These are phyloP conservation scores for Geosmithia morbida DNA, from an alignment of 2,329 filamentous ascomycete species.

Conservation along the genomic window DNA sequence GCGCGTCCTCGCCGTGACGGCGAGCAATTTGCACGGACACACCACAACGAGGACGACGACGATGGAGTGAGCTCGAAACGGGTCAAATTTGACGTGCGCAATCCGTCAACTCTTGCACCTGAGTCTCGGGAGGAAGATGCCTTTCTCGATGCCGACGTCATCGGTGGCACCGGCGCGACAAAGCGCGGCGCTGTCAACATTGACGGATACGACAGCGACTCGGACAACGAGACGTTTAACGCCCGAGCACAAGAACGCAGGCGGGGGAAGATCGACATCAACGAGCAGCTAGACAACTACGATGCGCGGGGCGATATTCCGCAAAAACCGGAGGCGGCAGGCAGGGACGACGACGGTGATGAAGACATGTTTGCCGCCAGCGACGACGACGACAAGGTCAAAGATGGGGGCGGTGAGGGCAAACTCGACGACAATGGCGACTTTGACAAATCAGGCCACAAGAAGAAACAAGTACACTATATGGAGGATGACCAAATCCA, in stretches of 20 bases:
- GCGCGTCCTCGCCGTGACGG: constrained; percentile 72
- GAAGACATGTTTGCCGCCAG: constrained; percentile 76
- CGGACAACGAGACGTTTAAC: constrained; percentile 79
- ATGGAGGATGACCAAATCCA: constrained; percentile 51
- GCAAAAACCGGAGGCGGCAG: constrained; percentile 9
- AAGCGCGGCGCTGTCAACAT: constrained; percentile 93
- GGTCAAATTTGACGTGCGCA: constrained; percentile 85
- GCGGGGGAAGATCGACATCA: constrained; percentile 32
- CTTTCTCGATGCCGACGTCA: constrained; percentile 82
- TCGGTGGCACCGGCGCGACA: constrained; percentile 61
- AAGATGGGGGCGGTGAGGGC: constrained; percentile 21
- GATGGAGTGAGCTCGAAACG: constrained; percentile 47
- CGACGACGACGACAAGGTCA: constrained; percentile 24
- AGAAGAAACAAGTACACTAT: constrained; percentile 48
- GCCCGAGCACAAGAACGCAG: constrained; percentile 49
- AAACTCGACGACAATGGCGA: constrained; percentile 16
- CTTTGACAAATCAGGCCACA: constrained; percentile 32
- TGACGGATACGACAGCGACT: constrained; percentile 93
- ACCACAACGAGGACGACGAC: constrained; percentile 39
- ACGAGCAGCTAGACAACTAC: constrained; percentile 41
- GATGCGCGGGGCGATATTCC: constrained; percentile 22
- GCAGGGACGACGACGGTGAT: constrained; percentile 38
- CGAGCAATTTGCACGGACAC: constrained; percentile 65
- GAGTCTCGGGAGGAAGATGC: constrained; percentile 59
- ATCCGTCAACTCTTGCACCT: constrained; percentile 80